phyloP scores from a whole-genome alignment of 306 rosid genomes.

The Medicago ruthenica region DNA sequence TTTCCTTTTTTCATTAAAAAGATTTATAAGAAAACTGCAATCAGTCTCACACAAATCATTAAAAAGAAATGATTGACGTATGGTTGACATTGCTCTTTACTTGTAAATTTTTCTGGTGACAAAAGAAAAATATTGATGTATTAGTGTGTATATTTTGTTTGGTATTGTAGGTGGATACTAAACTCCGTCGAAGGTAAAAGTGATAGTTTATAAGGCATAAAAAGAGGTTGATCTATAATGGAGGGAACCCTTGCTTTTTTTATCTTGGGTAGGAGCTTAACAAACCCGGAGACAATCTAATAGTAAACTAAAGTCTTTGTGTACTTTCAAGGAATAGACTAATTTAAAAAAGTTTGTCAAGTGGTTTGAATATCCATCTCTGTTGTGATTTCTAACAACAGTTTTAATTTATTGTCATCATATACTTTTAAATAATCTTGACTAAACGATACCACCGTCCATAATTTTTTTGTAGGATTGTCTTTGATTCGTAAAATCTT shows the following conservation, averaged over 20 bases:
- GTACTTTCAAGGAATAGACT: too few relatives aligned
- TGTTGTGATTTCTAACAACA: conserved; percentile 1
- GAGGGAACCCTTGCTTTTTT: conserved; percentile 38
- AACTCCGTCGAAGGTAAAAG: conserved; percentile 83
- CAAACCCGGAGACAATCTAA: conserved; percentile 49
- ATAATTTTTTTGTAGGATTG: too few relatives aligned
- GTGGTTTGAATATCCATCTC: conserved; percentile 38
- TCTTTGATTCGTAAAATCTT: too few relatives aligned
- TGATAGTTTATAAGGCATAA: conserved; percentile 13
- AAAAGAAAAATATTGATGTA: conserved; percentile 8
- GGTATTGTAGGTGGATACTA: conserved; percentile 81
- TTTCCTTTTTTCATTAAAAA: conserved; percentile 18
- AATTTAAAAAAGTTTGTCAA: conserved; percentile 34
- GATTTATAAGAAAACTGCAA: conserved; percentile 8
- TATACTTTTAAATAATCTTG: too few relatives aligned
- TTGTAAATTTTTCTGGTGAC: conserved; percentile 12
- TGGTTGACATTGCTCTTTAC: neutral
- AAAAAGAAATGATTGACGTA: neutral
- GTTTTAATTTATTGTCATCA: too few relatives aligned
- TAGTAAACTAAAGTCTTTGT: too few relatives aligned
- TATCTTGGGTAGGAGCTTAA: conserved; percentile 48
- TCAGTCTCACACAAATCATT: neutral
- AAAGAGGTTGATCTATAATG: conserved; percentile 32
- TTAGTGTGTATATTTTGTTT: conserved; percentile 31
- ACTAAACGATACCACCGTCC: too few relatives aligned